Base-by-base conservation (phyloP, 73 alveolate genomes). In the Loxodes magnus region DNA sequence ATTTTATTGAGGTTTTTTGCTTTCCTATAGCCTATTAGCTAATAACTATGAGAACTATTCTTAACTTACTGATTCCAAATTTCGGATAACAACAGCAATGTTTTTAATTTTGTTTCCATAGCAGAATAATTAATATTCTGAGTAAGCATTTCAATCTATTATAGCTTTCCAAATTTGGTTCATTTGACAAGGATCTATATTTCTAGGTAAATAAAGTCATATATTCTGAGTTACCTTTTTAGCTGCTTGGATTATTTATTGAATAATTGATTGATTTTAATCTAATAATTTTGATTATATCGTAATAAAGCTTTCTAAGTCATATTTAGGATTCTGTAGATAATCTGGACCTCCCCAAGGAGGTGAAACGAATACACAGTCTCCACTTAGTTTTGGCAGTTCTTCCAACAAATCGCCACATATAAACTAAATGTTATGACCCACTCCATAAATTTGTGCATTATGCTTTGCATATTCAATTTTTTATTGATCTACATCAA, bases 271-370 rank as follows among this genome's bases (percentile, higher is more conserved):
- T 17, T 39, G 21, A 39, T 39, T 39, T 39, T 15, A n/a, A n/a
- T n/a, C n/a, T n/a, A n/a, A n/a, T n/a, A n/a, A n/a, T 39, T 15
- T 39, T 9, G 21, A 17, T n/a, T 39, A 23, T 19, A 30, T 23
- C 0, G 53, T 39, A 15, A 39, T 15, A 17, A 30, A n/a, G 37
- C 9, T 39, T 1, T 17, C 14, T 9, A 39, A 15, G 33, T 39
- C 53, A 39, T 39, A 39, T 10, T 15, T 39, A 17, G 21, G 21
- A 15, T n/a, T 15, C 21, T 0, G 14, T 39, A 39, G 9, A 51
- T 77, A 77, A 6, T 67, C 85, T 7, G 70, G 51, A 23, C 92
- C 92, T 3, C 92, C 92, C 92, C 92, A 77, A 0, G 92, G 92
- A 17, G 92, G 92, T 19, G 87, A 57, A 52, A 87, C 37, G 60